Base-by-base conservation (phyloP, 2,329 filamentous ascomycete genomes). In the Ophiostoma himal-ulmi region DNA sequence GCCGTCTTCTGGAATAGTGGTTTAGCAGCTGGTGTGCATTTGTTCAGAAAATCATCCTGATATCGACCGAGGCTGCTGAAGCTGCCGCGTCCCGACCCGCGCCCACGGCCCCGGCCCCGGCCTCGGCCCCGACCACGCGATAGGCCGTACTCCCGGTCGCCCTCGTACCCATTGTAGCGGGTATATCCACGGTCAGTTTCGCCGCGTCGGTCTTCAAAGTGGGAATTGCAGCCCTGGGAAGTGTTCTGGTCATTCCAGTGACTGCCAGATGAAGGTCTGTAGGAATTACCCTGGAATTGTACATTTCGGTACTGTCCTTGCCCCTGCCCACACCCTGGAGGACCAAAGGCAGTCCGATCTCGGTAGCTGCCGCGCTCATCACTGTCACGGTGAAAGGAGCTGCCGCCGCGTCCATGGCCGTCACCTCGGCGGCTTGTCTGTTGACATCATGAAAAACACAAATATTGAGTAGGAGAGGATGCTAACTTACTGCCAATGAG, bases 401-500 rank as follows among this genome's bases (percentile, higher is more conserved):
- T 8, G 14, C 65, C 36, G 22, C 65, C 64, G 17, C 64, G 64
- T 41, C 64, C 65, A 17, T 39, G 37, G 13, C 37, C 37, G 11
- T 41, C 37, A n/a, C 65, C 65, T 17, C 65, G 65, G 39, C 37
- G 65, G 13, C 65, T 67, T 8, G 7, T 22, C 39, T 26, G 26
- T 48, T 20, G 48, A 22, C 7, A 20, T 30, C 39, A 5, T 39
- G 34, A 22, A 36, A 26, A 4, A 14, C 3, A n/a, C 10, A 22
- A 7, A 2, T 5, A 10, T 34, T 10, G 20, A 11, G 65, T 26
- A 17, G 7, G 17, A 20, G 5, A 48, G 17, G 17, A 20, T n/a
- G 44, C 14, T 17, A 7, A 67, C 65, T 67, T 67, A 67, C 65
- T 41, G 65, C 65, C 62, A 65, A 41, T 10, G 36, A 1, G 62